Evolutionary conservation across 208 protist genomes (phyloP).

Genomic region (Acanthamoeba lenticulata): DNA sequence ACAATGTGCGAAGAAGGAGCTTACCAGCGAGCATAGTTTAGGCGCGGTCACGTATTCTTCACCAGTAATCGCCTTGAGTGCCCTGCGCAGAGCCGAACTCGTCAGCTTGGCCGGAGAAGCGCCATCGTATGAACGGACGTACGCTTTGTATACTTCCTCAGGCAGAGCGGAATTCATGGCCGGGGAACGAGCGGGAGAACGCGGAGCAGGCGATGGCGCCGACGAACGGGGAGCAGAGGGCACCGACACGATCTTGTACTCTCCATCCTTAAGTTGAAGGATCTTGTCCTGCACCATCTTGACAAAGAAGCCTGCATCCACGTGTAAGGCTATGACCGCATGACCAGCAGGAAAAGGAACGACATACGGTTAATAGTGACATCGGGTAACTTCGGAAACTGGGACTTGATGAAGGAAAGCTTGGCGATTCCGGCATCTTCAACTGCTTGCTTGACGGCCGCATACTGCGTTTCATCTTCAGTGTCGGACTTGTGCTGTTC

Average conservation of each 20-base stretch:
- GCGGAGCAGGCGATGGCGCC: neutral
- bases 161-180: neutral
- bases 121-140: neutral
- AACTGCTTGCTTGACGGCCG: neutral
- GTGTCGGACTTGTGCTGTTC: neutral
- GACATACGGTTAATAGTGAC: constrained; percentile 15
- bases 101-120: neutral
- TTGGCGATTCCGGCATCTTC: neutral
- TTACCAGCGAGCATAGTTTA: constrained; percentile 5
- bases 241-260: neutral
- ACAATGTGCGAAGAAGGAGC: neutral
- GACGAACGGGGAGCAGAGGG: neutral
- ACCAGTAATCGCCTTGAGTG: neutral
- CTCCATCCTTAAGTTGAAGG: neutral
- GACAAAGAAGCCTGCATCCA: constrained; percentile 6
- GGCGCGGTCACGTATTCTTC: neutral
- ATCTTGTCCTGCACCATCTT: constrained; percentile 13
- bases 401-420: neutral
- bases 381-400: neutral
- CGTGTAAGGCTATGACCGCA: neutral
- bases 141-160: constrained; percentile 34
- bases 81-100: neutral
- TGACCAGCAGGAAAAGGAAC: neutral
- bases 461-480: neutral
- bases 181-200: neutral